phyloP scores from a whole-genome alignment of 306 rosid genomes.

The Cicer bijugum region DNA sequence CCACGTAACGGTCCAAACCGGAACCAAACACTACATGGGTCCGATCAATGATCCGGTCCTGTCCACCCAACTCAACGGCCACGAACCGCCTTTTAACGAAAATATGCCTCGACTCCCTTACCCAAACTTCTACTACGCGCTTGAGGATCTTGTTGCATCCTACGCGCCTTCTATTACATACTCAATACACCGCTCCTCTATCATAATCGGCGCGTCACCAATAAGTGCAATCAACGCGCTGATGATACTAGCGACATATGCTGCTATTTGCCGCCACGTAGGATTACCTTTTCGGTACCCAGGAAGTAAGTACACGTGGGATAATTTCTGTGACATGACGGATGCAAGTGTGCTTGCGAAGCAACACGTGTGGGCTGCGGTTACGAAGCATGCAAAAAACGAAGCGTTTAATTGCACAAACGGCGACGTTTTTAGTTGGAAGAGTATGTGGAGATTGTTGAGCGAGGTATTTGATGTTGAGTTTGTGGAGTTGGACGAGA shows the following conservation, averaged over 20 bases:
- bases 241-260: conserved; percentile 31
- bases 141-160: conserved; percentile 41
- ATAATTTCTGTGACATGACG: conserved; percentile 55
- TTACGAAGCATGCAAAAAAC: conserved; percentile 35
- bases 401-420: conserved; percentile 54
- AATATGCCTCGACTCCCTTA: conserved; percentile 41
- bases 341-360: conserved; percentile 47
- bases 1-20: conserved; percentile 53
- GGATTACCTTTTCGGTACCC: conserved; percentile 48
- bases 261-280: conserved; percentile 38
- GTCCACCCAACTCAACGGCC: conserved; percentile 9
- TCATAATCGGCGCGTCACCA: conserved; percentile 43
- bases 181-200: conserved; percentile 49
- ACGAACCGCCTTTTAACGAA: conserved; percentile 47
- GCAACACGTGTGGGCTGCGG: conserved; percentile 59
- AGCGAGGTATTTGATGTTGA: conserved; percentile 39
- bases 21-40: conserved; percentile 57
- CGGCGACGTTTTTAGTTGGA: conserved; percentile 52
- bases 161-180: conserved; percentile 14
- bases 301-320: conserved; percentile 50
- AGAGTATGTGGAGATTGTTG: conserved; percentile 42
- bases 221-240: conserved; percentile 40
- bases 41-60: conserved; percentile 37
- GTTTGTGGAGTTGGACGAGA: conserved; percentile 44
- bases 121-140: conserved; percentile 56